phyloP scores from a whole-genome alignment of 1,284 basidiomycete genomes.

The Austroboletus niveus region DNA sequence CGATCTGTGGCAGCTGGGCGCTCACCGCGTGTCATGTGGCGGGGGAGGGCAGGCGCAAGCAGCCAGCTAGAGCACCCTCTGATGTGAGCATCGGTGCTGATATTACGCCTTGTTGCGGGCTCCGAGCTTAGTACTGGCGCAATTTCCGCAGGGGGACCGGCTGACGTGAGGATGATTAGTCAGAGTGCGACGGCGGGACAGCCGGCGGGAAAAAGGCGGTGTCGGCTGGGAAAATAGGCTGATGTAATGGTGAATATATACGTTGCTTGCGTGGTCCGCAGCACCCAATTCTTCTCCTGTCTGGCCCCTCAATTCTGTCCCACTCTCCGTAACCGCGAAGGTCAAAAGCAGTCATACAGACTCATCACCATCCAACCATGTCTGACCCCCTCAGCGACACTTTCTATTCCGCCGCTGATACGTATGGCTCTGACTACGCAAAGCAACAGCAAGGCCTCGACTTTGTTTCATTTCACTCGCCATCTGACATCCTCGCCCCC shows the following conservation, averaged over 20 bases:
- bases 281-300: slow-evolving; percentile 12
- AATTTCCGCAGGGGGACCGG: slow-evolving; percentile 22
- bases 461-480: slow-evolving; percentile 65
- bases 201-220: slow-evolving; percentile 19
- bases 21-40: slow-evolving; percentile 12
- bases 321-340: slow-evolving; percentile 6
- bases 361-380: slow-evolving; percentile 21
- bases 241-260: slow-evolving; percentile 39
- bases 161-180: slow-evolving; percentile 28
- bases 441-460: slow-evolving; percentile 49
- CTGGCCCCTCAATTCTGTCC: slow-evolving; percentile 4
- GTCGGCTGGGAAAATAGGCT: slow-evolving; percentile 30
- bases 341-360: slow-evolving; percentile 20
- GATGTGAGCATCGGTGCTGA: background rate
- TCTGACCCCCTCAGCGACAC: slow-evolving; percentile 31
- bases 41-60: slow-evolving; percentile 3
- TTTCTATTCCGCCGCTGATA: slow-evolving; percentile 34
- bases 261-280: slow-evolving; percentile 35
- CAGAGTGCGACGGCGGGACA: slow-evolving; percentile 10
- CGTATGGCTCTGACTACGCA: slow-evolving; percentile 37
- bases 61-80: background rate
- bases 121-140: background rate
- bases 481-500: slow-evolving; percentile 66
- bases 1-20: slow-evolving; percentile 30
- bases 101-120: background rate